Evolutionary conservation across 768 basidiomycete species (phyloP), one percentile per base, ranked within the genome.

Genomic region (Lenzites betulinus): DNA sequence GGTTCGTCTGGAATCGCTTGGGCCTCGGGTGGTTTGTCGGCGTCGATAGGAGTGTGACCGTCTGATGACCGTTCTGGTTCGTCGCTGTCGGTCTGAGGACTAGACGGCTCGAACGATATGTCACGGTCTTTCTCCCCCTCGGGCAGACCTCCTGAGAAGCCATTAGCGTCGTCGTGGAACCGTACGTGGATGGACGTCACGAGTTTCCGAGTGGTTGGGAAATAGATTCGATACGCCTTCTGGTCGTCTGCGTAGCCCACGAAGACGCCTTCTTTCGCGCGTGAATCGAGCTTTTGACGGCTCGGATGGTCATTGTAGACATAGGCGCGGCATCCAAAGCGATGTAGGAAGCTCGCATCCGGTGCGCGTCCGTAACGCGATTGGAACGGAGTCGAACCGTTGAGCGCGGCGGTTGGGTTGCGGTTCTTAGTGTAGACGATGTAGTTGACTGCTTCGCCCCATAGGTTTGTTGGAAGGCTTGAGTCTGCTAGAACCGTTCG

Each of bases 391-490:
- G 69, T 71, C 1, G 43, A 62, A 2, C 38, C 41, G 4, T 2
- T 11, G 1, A 69, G 55, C 22, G 63, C 41, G 9, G 54, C 42
- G 2, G 68, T 56, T 18, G 70, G 62, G n/a, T 59, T 54, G n/a
- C 65, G 44, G 60, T 70, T 71, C 47, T 59, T 53, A 13, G 72
- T 35, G 47, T 67, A 67, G 22, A 39, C 51, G 13, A 56, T 58
- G 46, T 67, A 58, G 22, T 30, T 47, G 1, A 64, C 39, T 23
- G 70, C 70, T 42, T 71, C 66, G 0, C 35, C 47, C 70, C 70
- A 71, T 7, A 70, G 48, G 38, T 41, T 49, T n/a, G 59, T 59
- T 2, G 66, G 62, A 18, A 70, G 38, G 12, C 46, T 58, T 12
- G 43, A 44, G 9, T 55, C 54, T n/a, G 44, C 35, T 3, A 70